These are phyloP conservation scores for Salvia rosmarinus DNA, from an alignment of 257 asterid species.

Conservation along the genomic window DNA sequence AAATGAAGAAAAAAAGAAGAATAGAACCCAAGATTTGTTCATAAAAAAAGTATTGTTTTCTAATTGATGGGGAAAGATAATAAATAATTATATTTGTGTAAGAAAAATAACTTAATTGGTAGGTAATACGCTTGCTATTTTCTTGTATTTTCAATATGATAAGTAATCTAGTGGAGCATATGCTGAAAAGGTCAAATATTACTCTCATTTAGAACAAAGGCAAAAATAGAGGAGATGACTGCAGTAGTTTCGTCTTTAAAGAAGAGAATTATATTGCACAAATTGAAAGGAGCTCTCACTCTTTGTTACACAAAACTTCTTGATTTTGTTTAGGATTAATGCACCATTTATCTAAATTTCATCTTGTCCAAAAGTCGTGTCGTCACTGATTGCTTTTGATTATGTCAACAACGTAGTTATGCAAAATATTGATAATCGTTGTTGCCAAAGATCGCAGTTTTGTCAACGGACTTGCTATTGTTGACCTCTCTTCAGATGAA, in stretches of 20 bases:
- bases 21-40: not conserved
- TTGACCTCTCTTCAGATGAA: not conserved
- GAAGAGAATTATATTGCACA: not conserved
- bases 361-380: not conserved
- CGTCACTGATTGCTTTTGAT: not conserved
- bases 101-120: too few species aligned
- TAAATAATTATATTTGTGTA: too few species aligned
- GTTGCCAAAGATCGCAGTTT: too few species aligned
- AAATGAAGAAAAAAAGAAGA: not conserved
- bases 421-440: not conserved
- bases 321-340: too few species aligned
- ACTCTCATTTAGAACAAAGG: not conserved
- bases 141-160: too few species aligned
- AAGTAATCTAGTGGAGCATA: not conserved
- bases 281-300: too few species aligned
- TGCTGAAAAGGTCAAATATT: not conserved
- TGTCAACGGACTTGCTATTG: too few species aligned
- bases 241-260: not conserved
- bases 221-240: not conserved
- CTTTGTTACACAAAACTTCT: too few species aligned
- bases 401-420: not conserved
- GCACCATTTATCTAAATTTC: not conserved
- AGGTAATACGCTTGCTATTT: too few species aligned
- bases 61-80: conserved; percentile 4
- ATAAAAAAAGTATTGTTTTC: not conserved